Conservation (phyloP, 805 yeast genomes). For the Wickerhamiella hasegawae region DNA sequence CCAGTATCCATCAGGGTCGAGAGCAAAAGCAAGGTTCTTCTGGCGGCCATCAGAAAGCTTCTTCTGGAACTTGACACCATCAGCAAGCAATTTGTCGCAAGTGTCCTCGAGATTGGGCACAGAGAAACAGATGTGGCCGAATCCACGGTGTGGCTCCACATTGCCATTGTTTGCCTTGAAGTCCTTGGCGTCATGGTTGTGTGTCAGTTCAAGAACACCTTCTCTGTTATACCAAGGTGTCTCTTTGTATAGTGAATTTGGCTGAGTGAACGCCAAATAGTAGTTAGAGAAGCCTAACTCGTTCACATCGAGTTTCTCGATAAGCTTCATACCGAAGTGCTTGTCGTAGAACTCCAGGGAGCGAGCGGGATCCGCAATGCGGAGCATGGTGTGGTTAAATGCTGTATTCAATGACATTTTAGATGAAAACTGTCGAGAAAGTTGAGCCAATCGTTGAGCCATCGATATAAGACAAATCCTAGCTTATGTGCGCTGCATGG, state of each 20-base stretch:
- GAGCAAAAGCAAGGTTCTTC: constrained; percentile 79
- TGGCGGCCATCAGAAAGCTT: constrained; percentile 81
- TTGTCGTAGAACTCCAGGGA: constrained; percentile 60
- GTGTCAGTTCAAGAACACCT: constrained; percentile 76
- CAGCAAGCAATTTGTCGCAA: constrained; percentile 40
- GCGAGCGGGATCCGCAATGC: constrained; percentile 66
- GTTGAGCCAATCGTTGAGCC: too few species aligned
- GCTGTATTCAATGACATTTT: too few species aligned
- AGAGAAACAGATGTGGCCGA: constrained; percentile 84
- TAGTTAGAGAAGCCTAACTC: constrained; percentile 48
- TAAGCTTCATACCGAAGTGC: constrained; percentile 55
- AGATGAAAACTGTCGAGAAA: too few species aligned
- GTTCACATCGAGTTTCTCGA: constrained; percentile 36
- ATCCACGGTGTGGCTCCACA: constrained; percentile 70
- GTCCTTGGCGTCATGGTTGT: constrained; percentile 56
- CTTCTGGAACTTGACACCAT: constrained; percentile 67
- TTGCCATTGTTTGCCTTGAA: constrained; percentile 68
- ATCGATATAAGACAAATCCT: too few species aligned
- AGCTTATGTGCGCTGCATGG: too few species aligned
- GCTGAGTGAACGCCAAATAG: constrained; percentile 44
- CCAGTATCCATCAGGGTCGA: constrained; percentile 97
- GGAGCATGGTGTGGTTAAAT: constrained; percentile 33
- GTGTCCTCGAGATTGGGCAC: constrained; percentile 60
- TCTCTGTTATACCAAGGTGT: constrained; percentile 25
- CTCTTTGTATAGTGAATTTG: constrained; percentile 23